Percentiles rank a stretch among this genome's conserved stretches.
phyloP scores from a whole-genome alignment of 495 filamentous ascomycete genomes.

The Podospora pseudocomata region DNA sequence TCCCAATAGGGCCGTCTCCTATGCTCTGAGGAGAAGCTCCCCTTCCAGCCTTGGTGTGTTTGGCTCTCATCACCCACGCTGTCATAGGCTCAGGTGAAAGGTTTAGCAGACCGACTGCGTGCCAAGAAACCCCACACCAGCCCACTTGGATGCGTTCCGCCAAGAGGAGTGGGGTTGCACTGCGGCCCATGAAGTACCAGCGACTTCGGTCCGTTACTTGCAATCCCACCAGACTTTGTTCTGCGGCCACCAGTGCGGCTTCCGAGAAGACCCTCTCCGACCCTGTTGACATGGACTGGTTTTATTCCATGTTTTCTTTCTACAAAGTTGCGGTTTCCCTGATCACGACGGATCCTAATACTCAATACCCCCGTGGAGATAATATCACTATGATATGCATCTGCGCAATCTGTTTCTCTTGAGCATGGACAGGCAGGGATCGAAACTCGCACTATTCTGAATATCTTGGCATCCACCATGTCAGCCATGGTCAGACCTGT shows the following conservation, averaged over 20 bases:
- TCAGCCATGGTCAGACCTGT: neutral
- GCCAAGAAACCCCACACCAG: constrained; percentile 15
- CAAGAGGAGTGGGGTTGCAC: constrained; percentile 11
- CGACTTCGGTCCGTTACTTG: constrained; percentile 12
- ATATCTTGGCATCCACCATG: neutral
- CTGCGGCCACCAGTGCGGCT: constrained; percentile 3
- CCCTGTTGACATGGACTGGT: no score
- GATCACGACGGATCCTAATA: no score
- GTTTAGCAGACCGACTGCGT: neutral
- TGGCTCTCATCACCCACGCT: neutral
- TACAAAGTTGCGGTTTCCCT: neutral
- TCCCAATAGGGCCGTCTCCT: neutral
- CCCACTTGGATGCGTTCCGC: constrained; percentile 7
- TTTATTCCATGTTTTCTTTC: neutral
- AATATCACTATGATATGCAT: neutral
- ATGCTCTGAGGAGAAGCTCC: neutral
- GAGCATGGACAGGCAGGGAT: neutral
- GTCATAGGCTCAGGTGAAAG: no score
- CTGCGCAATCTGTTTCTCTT: neutral
- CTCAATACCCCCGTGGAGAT: neutral
- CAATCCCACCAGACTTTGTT: neutral
- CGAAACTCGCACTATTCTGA: neutral
- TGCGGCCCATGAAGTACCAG: constrained; percentile 12
- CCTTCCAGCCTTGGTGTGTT: neutral
- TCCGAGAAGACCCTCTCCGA: neutral